Evolutionary conservation across 306 rosid genomes (phyloP).

Genomic region (Casuarina equisetifolia): DNA sequence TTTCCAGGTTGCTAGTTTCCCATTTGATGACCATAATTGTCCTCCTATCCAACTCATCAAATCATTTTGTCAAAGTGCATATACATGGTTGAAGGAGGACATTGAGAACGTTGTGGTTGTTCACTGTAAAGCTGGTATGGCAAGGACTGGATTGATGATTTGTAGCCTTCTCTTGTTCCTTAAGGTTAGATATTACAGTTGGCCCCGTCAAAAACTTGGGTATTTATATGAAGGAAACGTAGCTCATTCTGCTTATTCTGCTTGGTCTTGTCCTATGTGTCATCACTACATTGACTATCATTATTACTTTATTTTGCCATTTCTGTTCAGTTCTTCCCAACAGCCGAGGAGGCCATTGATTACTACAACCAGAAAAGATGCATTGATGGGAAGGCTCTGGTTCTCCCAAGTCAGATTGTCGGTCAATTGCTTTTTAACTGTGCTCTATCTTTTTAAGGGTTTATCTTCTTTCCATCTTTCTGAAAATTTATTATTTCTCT

Average conservation of each 20-base stretch:
- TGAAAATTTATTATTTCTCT: slow-evolving; percentile 31
- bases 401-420: slow-evolving; percentile 93
- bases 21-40: slow-evolving; percentile 94
- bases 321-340: slow-evolving; percentile 74
- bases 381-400: slow-evolving; percentile 84
- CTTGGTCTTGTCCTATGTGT: slow-evolving; percentile 16
- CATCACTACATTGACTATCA: slow-evolving; percentile 5
- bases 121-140: slow-evolving; percentile 99
- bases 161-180: slow-evolving; percentile 89
- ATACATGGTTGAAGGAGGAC: slow-evolving; percentile 93
- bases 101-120: slow-evolving; percentile 90
- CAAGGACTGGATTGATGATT: slow-evolving; percentile 94
- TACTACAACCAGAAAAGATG: slow-evolving; percentile 91
- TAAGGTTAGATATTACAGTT: slow-evolving; percentile 51
- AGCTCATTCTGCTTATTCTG: too few species aligned
- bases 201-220: slow-evolving; percentile 19
- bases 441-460: slow-evolving; percentile 19
- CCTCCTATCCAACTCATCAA: slow-evolving; percentile 80
- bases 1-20: slow-evolving; percentile 89
- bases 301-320: slow-evolving; percentile 21
- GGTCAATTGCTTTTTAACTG: slow-evolving; percentile 34
- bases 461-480: slow-evolving; percentile 24
- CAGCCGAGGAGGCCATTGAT: slow-evolving; percentile 76
- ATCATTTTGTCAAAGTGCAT: slow-evolving; percentile 90
- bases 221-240: not conserved